Evolutionary conservation across 495 filamentous ascomycete species (phyloP).

Genomic region (Chlorociboria aeruginascens): DNA sequence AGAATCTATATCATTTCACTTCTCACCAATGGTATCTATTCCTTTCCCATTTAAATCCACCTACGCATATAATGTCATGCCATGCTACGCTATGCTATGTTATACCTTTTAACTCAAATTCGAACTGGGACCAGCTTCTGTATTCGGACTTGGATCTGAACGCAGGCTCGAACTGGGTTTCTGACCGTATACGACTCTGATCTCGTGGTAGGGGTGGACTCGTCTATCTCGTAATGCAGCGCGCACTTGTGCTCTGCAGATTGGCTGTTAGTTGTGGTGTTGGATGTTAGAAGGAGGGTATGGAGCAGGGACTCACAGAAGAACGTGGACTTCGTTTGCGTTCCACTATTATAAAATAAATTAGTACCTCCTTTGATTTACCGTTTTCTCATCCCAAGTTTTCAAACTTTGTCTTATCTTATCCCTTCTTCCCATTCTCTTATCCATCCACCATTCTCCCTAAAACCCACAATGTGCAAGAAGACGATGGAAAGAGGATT

Average conservation of each 20-base stretch:
- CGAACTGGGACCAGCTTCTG: background rate
- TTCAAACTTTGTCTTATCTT: background rate
- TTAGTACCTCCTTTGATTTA: background rate
- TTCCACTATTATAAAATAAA: slow-evolving; percentile 3
- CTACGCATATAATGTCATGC: background rate
- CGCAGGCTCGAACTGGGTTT: slow-evolving; percentile 1
- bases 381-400: background rate
- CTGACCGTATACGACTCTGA: slow-evolving; percentile 13
- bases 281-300: too few relatives aligned
- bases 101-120: background rate
- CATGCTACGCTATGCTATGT: background rate
- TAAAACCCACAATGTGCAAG: too few relatives aligned
- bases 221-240: background rate
- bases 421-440: background rate
- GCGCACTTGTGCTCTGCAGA: slow-evolving; percentile 5
- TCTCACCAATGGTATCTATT: background rate
- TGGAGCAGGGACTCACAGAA: slow-evolving; percentile 4
- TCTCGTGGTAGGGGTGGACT: slow-evolving; percentile 13
- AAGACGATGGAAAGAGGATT: too few relatives aligned
- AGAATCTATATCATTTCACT: background rate
- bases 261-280: background rate
- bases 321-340: slow-evolving; percentile 7
- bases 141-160: background rate
- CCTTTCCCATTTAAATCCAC: too few relatives aligned
- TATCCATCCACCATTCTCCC: too few relatives aligned